phyloP scores from a whole-genome alignment of 495 filamentous ascomycete genomes.

The Lichenothelia convexa region DNA sequence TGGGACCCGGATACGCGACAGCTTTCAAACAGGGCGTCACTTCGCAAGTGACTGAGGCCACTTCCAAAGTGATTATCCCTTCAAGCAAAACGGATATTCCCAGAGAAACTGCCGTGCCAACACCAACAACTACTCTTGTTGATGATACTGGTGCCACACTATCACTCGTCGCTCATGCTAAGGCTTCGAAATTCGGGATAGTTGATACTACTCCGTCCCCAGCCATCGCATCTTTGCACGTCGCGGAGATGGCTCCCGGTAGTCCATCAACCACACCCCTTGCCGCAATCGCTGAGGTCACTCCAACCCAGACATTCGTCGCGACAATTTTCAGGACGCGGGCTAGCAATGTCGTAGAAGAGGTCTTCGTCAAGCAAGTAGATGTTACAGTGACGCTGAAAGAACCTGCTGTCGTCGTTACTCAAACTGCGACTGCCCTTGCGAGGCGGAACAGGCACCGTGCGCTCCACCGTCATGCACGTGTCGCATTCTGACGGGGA shows the following conservation, averaged over 20 bases:
- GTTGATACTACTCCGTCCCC: background rate
- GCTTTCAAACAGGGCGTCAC: background rate
- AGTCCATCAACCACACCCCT: background rate
- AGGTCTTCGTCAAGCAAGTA: conserved; percentile 7
- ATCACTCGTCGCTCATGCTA: too few species aligned
- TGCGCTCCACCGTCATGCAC: too few species aligned
- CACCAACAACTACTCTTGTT: too few species aligned
- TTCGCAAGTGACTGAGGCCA: background rate
- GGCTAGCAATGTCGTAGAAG: conserved; percentile 5
- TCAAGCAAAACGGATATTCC: background rate
- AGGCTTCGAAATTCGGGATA: too few species aligned
- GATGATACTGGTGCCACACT: too few species aligned
- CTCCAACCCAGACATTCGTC: background rate
- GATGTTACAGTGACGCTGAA: conserved; percentile 11
- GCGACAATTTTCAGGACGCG: conserved; percentile 6
- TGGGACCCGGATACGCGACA: conserved; percentile 33
- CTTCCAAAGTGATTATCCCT: background rate
- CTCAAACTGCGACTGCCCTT: too few species aligned
- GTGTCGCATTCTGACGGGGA: too few species aligned
- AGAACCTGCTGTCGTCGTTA: background rate
- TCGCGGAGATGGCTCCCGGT: background rate
- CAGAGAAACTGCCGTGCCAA: background rate
- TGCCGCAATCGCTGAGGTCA: background rate
- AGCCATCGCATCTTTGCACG: background rate
- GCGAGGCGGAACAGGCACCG: too few species aligned